Evolutionary conservation across 164 flowering plant species (phyloP).

Genomic region (Litsea cubeba): DNA sequence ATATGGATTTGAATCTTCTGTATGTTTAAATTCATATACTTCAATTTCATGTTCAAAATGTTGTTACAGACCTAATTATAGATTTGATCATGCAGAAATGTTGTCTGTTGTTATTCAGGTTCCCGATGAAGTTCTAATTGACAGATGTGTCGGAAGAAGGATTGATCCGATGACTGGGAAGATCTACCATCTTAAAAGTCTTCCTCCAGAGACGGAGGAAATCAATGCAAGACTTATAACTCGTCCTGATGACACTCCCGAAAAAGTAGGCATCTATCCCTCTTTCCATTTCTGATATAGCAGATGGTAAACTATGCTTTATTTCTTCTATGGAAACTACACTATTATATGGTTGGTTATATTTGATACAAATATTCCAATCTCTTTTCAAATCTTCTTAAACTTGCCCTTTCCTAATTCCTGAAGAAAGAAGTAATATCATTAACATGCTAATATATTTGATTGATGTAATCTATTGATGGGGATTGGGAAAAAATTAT

Average conservation of each 20-base stretch:
- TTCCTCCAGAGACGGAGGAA: slow-evolving; percentile 85
- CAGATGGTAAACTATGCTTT: background rate
- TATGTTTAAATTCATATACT: background rate
- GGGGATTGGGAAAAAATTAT: background rate
- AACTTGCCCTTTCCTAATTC: background rate
- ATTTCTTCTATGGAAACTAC: background rate
- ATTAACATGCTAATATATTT: background rate
- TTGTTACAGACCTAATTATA: background rate
- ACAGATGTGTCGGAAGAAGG: slow-evolving; percentile 92
- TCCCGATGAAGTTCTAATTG: slow-evolving; percentile 86
- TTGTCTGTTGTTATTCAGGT: slow-evolving; percentile 53
- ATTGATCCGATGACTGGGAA: slow-evolving; percentile 85
- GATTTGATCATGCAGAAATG: slow-evolving; percentile 12
- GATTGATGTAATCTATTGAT: background rate
- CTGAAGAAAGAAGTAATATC: background rate
- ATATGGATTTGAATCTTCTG: background rate
- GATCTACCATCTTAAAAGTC: slow-evolving; percentile 70
- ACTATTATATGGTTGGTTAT: background rate
- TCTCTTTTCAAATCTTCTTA: background rate
- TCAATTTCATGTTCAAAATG: background rate
- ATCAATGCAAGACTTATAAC: slow-evolving; percentile 62
- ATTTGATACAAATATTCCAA: background rate
- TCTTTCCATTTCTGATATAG: background rate
- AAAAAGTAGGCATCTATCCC: slow-evolving; percentile 42
- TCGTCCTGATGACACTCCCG: slow-evolving; percentile 85